Evolutionary conservation across 768 basidiomycete species (phyloP).

Genomic region (Krasilnikovozyma curviuscula): DNA sequence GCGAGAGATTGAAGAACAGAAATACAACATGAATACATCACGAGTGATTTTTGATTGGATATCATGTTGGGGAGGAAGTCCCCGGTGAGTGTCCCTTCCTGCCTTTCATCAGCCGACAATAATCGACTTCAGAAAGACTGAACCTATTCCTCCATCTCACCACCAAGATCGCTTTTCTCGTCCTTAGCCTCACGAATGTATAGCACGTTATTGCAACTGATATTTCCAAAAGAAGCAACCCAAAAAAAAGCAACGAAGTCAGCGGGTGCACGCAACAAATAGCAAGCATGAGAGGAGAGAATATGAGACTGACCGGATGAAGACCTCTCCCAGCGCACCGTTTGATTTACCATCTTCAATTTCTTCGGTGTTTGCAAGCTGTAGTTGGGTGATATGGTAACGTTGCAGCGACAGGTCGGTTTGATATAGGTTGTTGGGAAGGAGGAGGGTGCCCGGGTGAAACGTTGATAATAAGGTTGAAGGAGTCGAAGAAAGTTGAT

Average conservation of each 20-base stretch:
- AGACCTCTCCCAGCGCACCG: constrained; percentile 93
- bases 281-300: background rate
- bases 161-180: too few species aligned
- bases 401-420: background rate
- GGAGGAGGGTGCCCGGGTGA: background rate
- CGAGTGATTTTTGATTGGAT: too few species aligned
- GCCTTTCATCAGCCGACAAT: too few species aligned
- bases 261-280: constrained; percentile 7
- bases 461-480: too few species aligned
- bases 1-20: too few species aligned
- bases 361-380: constrained; percentile 99
- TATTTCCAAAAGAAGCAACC: background rate
- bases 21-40: too few species aligned
- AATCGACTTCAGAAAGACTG: too few species aligned
- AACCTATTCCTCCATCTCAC: too few species aligned
- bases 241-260: background rate
- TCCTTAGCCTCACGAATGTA: constrained; percentile 38
- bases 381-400: background rate
- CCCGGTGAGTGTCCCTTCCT: too few species aligned
- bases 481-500: too few species aligned
- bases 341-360: constrained; percentile 90
- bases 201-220: constrained; percentile 82
- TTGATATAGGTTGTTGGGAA: background rate
- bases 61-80: too few species aligned
- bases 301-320: constrained; percentile 55